Base-by-base conservation (phyloP, 192 early-diverging fungal species). In the Backusella sp. region DNA sequence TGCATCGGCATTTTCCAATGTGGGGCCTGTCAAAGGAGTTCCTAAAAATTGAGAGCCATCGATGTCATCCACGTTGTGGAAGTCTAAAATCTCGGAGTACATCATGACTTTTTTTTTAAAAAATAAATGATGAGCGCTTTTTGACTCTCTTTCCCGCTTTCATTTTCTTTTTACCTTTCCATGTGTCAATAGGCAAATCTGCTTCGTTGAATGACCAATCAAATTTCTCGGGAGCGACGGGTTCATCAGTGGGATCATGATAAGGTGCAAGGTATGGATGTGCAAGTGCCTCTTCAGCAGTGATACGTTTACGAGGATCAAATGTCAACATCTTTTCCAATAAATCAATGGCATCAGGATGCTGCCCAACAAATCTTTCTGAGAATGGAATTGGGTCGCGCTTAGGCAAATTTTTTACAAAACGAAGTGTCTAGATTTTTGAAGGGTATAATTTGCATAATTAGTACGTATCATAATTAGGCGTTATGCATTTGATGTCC, bases 201-300 rank as follows among this genome's bases (percentile, higher is more conserved):
- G 93, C 93, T 68, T 97, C 96, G 70, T 93, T 96, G 83, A 96
- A 97, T 14, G 94, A 95, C 97, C 97, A 98, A 84, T 98, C 95
- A 82, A 98, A 98, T 73, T 83, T 84, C 67, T 87, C 89, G 21
- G 88, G 90, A 34, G 93, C 93, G 19, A 84, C 85, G 11, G 96
- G 96, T 81, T 98, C 96, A 78, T 96, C 94, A 28, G 90, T 85
- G 62, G 93, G 92, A 83, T 98, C 96, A 80, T 97, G 94, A 80
- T 96, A 97, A 12, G 91, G 92, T 72, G 92, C 93, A 26, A 98
- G 84, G 76, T 96, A 98, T 53, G 94, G 92, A 79, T 98, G 97
- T 4, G 90, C 89, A 39, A 98, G 85, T 14, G 96, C 96, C 79
- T 98, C 88, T 56, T 86, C 86, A 5, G 96, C 96, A 73, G 88